Conservation (phyloP, 257 asterid species). For the Solanum tacnaense region DNA sequence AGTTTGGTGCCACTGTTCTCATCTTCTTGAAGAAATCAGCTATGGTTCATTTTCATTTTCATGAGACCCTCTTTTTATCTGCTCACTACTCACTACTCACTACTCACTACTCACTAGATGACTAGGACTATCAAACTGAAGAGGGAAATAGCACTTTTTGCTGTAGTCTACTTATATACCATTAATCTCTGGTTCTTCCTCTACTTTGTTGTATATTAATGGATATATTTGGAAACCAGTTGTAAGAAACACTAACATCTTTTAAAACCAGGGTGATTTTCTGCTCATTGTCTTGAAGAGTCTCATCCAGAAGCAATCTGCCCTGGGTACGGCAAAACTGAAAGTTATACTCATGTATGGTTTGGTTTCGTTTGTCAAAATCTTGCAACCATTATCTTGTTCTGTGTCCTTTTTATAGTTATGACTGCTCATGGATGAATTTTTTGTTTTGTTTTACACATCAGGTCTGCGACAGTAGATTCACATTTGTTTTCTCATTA, state of each 20-base stretch:
- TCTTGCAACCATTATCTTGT: constrained; percentile 7
- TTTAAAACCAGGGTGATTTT: constrained; percentile 88
- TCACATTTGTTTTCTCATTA: constrained; percentile 78
- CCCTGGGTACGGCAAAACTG: constrained; percentile 40
- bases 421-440: constrained; percentile 1
- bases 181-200: neutral
- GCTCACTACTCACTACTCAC: neutral
- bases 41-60: neutral
- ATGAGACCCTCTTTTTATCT: neutral
- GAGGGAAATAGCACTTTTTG: neutral
- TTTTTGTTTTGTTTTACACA: constrained; percentile 9
- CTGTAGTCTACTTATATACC: neutral
- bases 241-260: constrained; percentile 15
- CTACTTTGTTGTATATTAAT: neutral
- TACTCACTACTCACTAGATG: neutral
- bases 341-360: constrained; percentile 94
- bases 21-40: neutral
- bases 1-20: neutral
- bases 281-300: constrained; percentile 81
- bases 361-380: constrained; percentile 10
- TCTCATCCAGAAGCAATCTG: constrained; percentile 74
- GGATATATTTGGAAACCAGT: constrained; percentile 8
- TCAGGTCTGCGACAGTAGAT: constrained; percentile 98
- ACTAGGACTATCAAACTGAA: neutral
- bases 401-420: constrained; percentile 2